Conservation (phyloP, 495 filamentous ascomycete genomes). For the Neurospora africana region DNA sequence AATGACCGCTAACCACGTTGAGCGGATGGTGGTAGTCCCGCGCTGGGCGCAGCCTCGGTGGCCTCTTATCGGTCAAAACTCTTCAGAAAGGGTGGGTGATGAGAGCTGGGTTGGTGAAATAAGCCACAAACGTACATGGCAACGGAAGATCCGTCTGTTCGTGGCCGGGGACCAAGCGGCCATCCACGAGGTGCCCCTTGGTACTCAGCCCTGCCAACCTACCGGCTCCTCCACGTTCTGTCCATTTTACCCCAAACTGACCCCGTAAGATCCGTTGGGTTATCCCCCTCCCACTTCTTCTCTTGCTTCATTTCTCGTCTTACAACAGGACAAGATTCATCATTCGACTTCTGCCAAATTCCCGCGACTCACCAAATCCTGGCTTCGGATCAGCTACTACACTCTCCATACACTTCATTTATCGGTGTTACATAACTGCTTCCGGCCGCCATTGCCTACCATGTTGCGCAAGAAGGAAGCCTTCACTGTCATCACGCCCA, state of each 20-base stretch:
- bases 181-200: not conserved
- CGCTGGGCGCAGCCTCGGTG: not conserved
- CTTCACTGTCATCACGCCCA: constrained; percentile 38
- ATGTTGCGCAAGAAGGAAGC: constrained; percentile 42
- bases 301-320: constrained; percentile 1
- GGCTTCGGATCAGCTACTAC: not conserved
- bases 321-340: not conserved
- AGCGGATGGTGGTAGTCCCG: not conserved
- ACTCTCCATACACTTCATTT: not conserved
- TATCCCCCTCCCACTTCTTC: not conserved
- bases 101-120: not conserved
- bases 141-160: not conserved
- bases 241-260: not conserved
- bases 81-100: not conserved
- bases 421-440: not conserved
- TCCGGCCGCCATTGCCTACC: constrained; percentile 2
- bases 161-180: not conserved
- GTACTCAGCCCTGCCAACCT: not conserved
- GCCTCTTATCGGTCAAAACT: not conserved
- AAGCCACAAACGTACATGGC: not conserved
- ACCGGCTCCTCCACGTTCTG: not conserved
- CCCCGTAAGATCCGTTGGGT: constrained; percentile 1
- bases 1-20: not conserved
- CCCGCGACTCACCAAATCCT: not conserved
- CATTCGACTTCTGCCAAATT: not conserved